These are phyloP conservation scores for Oenanthe javanica DNA, from an alignment of 140 eudicot genomes.

Conservation along the genomic window DNA sequence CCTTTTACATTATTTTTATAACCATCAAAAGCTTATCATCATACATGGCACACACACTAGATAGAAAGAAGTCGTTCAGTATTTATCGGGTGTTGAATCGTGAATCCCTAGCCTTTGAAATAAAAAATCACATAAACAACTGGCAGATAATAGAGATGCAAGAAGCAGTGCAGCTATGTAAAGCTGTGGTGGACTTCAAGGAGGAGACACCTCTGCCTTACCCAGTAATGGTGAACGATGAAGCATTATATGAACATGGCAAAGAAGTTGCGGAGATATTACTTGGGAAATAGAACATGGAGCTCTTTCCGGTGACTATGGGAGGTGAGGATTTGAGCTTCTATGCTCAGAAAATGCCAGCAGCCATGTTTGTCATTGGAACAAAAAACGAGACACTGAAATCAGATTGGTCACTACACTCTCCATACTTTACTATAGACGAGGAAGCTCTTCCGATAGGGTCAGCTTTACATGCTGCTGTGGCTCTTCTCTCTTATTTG, in stretches of 20 bases:
- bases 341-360: conserved; percentile 58
- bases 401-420: conserved; percentile 31
- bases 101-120: not conserved
- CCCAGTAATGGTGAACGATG: conserved; percentile 53
- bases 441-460: conserved; percentile 53
- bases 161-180: conserved; percentile 56
- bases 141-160: conserved; percentile 60
- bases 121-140: not conserved
- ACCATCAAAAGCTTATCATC: not conserved
- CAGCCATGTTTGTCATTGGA: conserved; percentile 52
- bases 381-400: conserved; percentile 32
- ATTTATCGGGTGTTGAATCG: not conserved
- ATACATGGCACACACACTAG: not conserved
- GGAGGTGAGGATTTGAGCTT: conserved; percentile 84
- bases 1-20: not conserved
- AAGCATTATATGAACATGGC: conserved; percentile 47
- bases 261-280: conserved; percentile 48
- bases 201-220: conserved; percentile 48
- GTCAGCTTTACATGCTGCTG: conserved; percentile 54
- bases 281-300: conserved; percentile 51
- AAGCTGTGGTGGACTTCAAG: conserved; percentile 59
- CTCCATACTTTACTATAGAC: conserved; percentile 37
- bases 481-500: conserved; percentile 40
- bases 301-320: conserved; percentile 32
- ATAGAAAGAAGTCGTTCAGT: not conserved